phyloP scores from a whole-genome alignment of 441 rosid species.

The Pelargonium citronellum region DNA sequence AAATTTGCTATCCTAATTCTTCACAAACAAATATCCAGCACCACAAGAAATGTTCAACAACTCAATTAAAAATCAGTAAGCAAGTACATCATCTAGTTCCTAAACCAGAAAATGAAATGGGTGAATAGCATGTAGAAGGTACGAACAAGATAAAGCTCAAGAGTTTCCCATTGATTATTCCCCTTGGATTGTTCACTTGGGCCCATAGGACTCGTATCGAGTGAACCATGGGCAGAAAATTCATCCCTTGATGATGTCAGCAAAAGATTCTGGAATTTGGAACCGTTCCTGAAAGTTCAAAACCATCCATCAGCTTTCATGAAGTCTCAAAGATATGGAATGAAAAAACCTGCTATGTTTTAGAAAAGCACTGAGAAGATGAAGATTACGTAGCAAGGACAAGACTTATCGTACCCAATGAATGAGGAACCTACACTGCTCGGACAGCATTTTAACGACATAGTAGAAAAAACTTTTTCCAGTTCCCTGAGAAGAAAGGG shows the following conservation, averaged over 20 bases:
- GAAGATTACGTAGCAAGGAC: constrained; percentile 13
- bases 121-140: constrained; percentile 24
- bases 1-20: background rate
- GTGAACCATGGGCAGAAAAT: constrained; percentile 42
- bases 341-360: too few species aligned
- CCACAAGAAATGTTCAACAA: constrained; percentile 2
- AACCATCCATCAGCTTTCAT: background rate
- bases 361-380: background rate
- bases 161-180: constrained; percentile 76
- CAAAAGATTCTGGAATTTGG: constrained; percentile 48
- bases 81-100: constrained; percentile 1
- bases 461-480: constrained; percentile 70
- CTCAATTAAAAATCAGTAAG: background rate
- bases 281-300: constrained; percentile 32
- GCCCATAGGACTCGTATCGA: constrained; percentile 35
- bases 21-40: background rate
- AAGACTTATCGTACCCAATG: constrained; percentile 37
- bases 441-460: constrained; percentile 85
- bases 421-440: constrained; percentile 37
- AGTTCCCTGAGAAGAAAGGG: constrained; percentile 54
- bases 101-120: constrained; percentile 15
- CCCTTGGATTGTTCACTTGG: constrained; percentile 38
- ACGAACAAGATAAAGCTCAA: constrained; percentile 86
- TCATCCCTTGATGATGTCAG: constrained; percentile 62
- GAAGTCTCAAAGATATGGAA: background rate